Base-by-base conservation (phyloP, 805 yeast species). In the Maudiozyma pseudohumilis region DNA sequence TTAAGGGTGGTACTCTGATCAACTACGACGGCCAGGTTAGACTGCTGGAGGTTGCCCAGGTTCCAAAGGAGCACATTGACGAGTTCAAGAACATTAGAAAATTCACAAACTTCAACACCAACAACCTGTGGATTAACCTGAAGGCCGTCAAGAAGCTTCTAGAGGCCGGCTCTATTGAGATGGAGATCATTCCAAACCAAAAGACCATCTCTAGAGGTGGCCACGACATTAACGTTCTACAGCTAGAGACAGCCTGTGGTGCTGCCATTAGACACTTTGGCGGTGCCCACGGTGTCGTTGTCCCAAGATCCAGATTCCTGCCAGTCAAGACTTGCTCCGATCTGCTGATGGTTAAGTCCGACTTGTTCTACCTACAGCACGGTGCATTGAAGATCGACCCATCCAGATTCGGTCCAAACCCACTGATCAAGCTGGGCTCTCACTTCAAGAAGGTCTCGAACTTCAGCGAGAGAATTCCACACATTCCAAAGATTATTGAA, bases 291-390 rank as follows among this genome's bases (percentile, higher is more conserved):
- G 98, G 98, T 66, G 94, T 92, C 52, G 95, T 87, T 54, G 98
- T 92, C 27, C 97, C 98, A 65, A 85, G 98, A 70, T 75, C 95
- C 29, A 80, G 98, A 61, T 92, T 92, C 74, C 74, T 92, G 67
- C 98, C 98, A 12, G 98, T 92, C 53, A 92, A 92, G 72, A 92
- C 98, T 15, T 86, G 92, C 63, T 87, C 96, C 6, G 98, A 92
- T 63, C 68, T 92, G 64, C 68, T 92, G 52, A 73, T 92, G 55
- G 98, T 92, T 47, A 92, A 92, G 66, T 87, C 96, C 8, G 97
- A 92, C 61, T 72, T 92, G 56, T 92, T 89, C 70, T 74, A 71
- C 57, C 71, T 92, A 60, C 84, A 81, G 59, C 96, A 87, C 57
- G 97, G 98, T 59, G 80, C 95, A 11, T 74, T 92, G 52, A 78